Base-by-base conservation (phyloP, 1,139 yeast genomes). In the Yamadazyma atlantica region DNA sequence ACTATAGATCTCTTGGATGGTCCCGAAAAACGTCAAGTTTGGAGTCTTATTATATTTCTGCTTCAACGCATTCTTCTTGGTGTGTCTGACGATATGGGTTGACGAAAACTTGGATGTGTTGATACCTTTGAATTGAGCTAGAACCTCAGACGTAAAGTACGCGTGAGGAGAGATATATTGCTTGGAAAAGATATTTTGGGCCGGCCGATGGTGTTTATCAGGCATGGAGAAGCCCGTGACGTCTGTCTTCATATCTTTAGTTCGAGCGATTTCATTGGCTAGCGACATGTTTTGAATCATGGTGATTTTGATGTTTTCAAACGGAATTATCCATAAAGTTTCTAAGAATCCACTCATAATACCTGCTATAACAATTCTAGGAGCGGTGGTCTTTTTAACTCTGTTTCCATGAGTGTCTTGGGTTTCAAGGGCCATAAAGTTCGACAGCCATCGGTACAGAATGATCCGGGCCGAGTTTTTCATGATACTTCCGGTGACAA, bases 301-400 rank as follows among this genome's bases (percentile, higher is more conserved):
- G 11, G 88, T 75, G 4, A 87, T 83, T 57, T 90, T 89, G 49
- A 89, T 73, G 55, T 82, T 86, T 54, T 92, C 98, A 61, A 92
- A 90, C 0, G 98, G 98, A 18, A 92, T 85, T 22, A 92, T 78
- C 69, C 89, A 77, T 31, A 88, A 51, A 4, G 95, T 82, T 60
- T 92, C 98, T 37, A 82, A 64, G 41, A 82, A 72, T 4, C 94
- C 97, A 9, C 96, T 85, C 69, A 88, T 76, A 36, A 84, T 75
- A 5, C 96, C 97, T 2, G 97, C 97, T 42, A 86, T 80, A 8
- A 83, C 83, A 35, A 85, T 73, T 46, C 86, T 62, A 9, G 89
- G 86, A 3, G 90, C 89, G 12, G 82, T 70, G 1, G 85, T 72
- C 43, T 75, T 74, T 17, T 76, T 56, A 10, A 48, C 53, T 10